These are phyloP conservation scores for Drosera capensis DNA, from an alignment of 148 eudicot genomes.

Conservation along the genomic window DNA sequence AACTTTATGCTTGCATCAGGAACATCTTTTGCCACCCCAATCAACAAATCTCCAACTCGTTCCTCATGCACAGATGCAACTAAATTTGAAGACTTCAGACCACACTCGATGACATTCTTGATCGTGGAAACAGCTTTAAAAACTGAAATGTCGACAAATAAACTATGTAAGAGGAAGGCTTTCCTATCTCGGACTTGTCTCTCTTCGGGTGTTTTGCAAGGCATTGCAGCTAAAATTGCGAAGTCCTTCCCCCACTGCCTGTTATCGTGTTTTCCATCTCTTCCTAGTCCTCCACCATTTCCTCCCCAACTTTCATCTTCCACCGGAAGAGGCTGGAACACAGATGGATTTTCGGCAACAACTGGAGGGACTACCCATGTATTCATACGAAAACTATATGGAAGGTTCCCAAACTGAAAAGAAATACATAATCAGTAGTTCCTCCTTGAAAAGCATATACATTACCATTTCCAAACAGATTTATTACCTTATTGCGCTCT, in stretches of 20 bases:
- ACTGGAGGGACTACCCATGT: conserved; percentile 87
- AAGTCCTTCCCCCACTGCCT: conserved; percentile 77
- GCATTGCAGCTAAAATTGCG: conserved; percentile 70
- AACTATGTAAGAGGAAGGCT: conserved; percentile 82
- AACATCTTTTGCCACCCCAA: conserved; percentile 38
- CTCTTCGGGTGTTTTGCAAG: conserved; percentile 82
- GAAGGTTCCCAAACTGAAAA: conserved; percentile 89
- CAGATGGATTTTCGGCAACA: conserved; percentile 53
- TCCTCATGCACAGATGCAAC: conserved; percentile 24
- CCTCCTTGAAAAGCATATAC: conserved; percentile 1
- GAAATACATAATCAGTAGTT: conserved; percentile 3
- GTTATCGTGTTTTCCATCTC: conserved; percentile 43
- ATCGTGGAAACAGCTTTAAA: conserved; percentile 56
- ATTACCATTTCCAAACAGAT: conserved; percentile 3
- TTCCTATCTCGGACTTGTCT: conserved; percentile 77
- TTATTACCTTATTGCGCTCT: conserved; percentile 65
- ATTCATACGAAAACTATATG: conserved; percentile 87
- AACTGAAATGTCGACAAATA: conserved; percentile 83
- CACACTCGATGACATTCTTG: conserved; percentile 22
- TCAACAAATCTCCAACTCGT: conserved; percentile 47
- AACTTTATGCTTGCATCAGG: conserved; percentile 58
- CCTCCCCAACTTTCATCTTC: conserved; percentile 96
- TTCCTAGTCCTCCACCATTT: conserved; percentile 85
- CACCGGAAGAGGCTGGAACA: conserved; percentile 63
- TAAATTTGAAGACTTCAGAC: conserved; percentile 9